Conservation (phyloP, 768 basidiomycete species). For the Lentinula aciculospora region DNA sequence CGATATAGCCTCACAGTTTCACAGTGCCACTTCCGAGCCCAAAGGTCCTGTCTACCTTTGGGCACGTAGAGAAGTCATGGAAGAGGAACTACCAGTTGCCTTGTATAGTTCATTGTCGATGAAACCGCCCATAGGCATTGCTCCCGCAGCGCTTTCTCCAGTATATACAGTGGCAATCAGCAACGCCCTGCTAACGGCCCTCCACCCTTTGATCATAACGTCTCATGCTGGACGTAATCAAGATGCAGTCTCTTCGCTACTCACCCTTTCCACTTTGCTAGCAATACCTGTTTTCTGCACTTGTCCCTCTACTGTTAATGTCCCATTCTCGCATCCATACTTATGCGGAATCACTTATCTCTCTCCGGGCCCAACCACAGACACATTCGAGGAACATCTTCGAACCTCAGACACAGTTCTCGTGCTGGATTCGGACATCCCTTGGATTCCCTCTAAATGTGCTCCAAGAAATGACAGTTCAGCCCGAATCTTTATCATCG, state of each 20-base stretch:
- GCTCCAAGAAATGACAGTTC: constrained; percentile 25
- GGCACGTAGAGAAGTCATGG: constrained; percentile 67
- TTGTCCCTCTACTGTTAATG: constrained; percentile 44
- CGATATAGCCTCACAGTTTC: background rate
- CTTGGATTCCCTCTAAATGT: constrained; percentile 54
- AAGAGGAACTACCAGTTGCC: constrained; percentile 47
- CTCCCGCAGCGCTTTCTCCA: constrained; percentile 41
- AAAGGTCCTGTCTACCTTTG: constrained; percentile 73
- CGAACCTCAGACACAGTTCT: constrained; percentile 56
- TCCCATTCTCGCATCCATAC: constrained; percentile 54
- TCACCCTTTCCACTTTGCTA: constrained; percentile 42
- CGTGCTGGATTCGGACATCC: constrained; percentile 59
- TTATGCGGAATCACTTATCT: constrained; percentile 50
- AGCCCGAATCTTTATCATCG: constrained; percentile 54
- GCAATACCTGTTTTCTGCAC: constrained; percentile 49
- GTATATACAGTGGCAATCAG: constrained; percentile 34
- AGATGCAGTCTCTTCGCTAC: constrained; percentile 38
- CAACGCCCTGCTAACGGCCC: constrained; percentile 41
- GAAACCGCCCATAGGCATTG: constrained; percentile 46
- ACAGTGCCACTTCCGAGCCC: constrained; percentile 62
- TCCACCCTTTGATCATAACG: constrained; percentile 58
- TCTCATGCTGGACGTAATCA: constrained; percentile 56
- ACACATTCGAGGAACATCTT: constrained; percentile 25
- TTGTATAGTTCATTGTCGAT: constrained; percentile 23
- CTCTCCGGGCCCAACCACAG: constrained; percentile 33